Conservation (phyloP, 768 basidiomycete species). For the Kwoniella pini region DNA sequence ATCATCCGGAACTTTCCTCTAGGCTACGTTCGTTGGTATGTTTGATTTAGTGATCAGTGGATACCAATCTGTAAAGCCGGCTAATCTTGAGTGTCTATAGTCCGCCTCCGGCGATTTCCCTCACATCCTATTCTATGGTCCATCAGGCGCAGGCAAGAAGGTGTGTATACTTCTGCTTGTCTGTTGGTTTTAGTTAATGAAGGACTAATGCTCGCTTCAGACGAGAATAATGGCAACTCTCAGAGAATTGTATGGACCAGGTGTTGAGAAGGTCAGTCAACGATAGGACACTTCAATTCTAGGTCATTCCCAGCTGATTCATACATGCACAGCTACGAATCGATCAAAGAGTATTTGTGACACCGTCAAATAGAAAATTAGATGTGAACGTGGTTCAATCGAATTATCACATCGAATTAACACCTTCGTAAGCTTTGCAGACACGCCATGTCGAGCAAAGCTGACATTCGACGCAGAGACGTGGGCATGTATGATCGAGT, state of each 20-base stretch:
- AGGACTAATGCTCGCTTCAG: slow-evolving; percentile 32
- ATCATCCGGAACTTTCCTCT: slow-evolving; percentile 76
- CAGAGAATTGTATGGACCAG: slow-evolving; percentile 82
- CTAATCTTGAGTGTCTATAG: no score
- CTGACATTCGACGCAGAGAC: slow-evolving; percentile 63
- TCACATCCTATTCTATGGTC: slow-evolving; percentile 96
- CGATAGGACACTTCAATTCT: slow-evolving; percentile 18
- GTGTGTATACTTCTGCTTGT: slow-evolving; percentile 32
- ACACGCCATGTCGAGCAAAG: neutral
- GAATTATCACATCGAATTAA: slow-evolving; percentile 97
- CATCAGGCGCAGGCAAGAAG: slow-evolving; percentile 96
- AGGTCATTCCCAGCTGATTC: neutral
- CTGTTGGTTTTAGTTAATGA: no score
- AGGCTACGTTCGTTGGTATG: slow-evolving; percentile 74
- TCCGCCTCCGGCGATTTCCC: slow-evolving; percentile 92
- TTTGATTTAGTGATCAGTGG: neutral
- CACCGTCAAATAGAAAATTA: slow-evolving; percentile 88
- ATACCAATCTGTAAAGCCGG: no score
- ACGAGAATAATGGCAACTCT: slow-evolving; percentile 89
- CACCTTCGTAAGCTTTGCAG: slow-evolving; percentile 70
- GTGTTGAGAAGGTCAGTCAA: slow-evolving; percentile 78
- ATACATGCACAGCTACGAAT: slow-evolving; percentile 78
- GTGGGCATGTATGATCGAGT: slow-evolving; percentile 92
- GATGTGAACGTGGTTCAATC: slow-evolving; percentile 97
- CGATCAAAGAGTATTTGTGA: slow-evolving; percentile 92